Conservation (phyloP, 1,139 yeast genomes). For the Hyphopichia fennica region DNA sequence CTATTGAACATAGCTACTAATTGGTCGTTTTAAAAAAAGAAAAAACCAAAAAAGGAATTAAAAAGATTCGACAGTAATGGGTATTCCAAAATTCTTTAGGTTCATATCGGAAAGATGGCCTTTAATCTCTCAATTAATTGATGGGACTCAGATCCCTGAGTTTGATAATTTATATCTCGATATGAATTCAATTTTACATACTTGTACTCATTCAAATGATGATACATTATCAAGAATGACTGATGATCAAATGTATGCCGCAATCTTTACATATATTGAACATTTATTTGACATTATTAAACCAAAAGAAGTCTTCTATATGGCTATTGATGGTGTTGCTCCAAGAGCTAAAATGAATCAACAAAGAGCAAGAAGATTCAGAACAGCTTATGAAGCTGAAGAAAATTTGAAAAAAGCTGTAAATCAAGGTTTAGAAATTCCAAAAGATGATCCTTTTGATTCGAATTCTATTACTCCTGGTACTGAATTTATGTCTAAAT, state of each 20-base stretch:
- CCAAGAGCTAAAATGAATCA: conserved; percentile 99
- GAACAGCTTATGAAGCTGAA: conserved; percentile 94
- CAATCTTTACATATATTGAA: conserved; percentile 93
- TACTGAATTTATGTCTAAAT: conserved; percentile 93
- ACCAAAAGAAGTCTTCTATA: conserved; percentile 84
- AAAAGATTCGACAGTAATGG: conserved; percentile 42
- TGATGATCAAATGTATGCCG: conserved; percentile 89
- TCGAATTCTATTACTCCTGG: conserved; percentile 97
- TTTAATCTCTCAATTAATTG: conserved; percentile 82
- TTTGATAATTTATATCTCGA: conserved; percentile 93
- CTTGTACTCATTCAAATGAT: conserved; percentile 81
- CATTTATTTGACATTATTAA: conserved; percentile 85
- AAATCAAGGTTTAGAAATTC: conserved; percentile 59
- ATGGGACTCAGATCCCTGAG: conserved; percentile 84
- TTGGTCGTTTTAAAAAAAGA: background rate
- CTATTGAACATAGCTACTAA: background rate
- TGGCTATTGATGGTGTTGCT: conserved; percentile 99
- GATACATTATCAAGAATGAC: conserved; percentile 62
- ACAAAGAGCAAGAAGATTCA: conserved; percentile 94
- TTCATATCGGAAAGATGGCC: conserved; percentile 99
- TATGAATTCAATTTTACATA: conserved; percentile 96
- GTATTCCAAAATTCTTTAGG: conserved; percentile 95
- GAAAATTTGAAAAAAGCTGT: conserved; percentile 66
- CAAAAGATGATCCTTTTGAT: conserved; percentile 83
- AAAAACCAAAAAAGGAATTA: background rate